phyloP scores from a whole-genome alignment of 2,329 filamentous ascomycete species.

The Rhexocercosporidium sp. region DNA sequence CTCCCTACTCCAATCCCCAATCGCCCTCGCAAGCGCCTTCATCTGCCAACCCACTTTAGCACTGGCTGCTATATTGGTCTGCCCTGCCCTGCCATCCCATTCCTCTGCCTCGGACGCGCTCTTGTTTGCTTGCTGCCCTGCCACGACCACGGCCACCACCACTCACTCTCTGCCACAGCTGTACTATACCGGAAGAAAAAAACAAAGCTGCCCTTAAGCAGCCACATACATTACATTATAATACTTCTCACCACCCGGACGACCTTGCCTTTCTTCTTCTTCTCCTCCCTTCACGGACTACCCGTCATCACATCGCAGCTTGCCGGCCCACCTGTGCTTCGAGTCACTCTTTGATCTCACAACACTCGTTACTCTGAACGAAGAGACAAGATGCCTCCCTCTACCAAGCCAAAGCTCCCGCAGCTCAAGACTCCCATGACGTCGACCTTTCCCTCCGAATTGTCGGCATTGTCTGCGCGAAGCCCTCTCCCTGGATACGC shows the following conservation, averaged over 20 bases:
- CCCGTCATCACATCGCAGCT: constrained; percentile 37
- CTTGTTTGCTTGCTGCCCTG: neutral
- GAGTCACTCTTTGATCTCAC: constrained; percentile 37
- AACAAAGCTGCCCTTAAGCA: constrained; percentile 21
- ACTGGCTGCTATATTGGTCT: constrained; percentile 39
- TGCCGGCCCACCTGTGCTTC: constrained; percentile 35
- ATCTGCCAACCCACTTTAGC: constrained; percentile 34
- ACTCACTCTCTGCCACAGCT: constrained; percentile 16
- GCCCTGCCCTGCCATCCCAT: constrained; percentile 25
- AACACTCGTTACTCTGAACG: constrained; percentile 33
- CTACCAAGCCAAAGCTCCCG: constrained; percentile 58
- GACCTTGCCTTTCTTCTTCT: constrained; percentile 17
- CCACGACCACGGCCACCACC: constrained; percentile 4
- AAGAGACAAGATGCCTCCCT: constrained; percentile 39
- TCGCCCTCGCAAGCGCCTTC: constrained; percentile 26
- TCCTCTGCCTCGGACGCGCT: constrained; percentile 20
- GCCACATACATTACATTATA: constrained; percentile 33
- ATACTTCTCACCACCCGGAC: constrained; percentile 34
- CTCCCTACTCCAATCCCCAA: constrained; percentile 8
- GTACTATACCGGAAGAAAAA: constrained; percentile 24
- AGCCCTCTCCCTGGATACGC: constrained; percentile 70
- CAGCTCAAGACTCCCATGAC: constrained; percentile 67
- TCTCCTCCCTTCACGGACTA: constrained; percentile 34
- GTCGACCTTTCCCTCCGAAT: constrained; percentile 63
- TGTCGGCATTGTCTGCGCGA: constrained; percentile 64